Conservation (phyloP, 139 green algal genomes). For the Spirogloea muscicola region DNA sequence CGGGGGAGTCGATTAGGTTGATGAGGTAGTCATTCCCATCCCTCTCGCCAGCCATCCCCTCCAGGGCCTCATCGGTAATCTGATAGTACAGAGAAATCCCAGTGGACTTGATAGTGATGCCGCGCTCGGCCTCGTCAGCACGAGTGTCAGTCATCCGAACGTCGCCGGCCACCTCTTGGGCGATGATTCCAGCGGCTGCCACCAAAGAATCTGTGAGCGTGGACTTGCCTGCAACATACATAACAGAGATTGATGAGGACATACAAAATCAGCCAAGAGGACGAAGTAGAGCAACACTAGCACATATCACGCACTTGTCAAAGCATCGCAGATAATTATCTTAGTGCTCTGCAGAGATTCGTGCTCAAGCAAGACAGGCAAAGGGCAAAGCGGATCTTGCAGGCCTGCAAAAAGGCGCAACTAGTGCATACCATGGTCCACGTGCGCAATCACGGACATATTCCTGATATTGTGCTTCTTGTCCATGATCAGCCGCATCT, state of each 20-base stretch:
- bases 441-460: constrained; percentile 63
- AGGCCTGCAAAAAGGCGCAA: not conserved
- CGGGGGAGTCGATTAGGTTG: constrained; percentile 99
- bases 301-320: not conserved
- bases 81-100: constrained; percentile 99
- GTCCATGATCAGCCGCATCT: constrained; percentile 59
- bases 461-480: constrained; percentile 66
- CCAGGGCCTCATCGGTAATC: constrained; percentile 75
- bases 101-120: constrained; percentile 99
- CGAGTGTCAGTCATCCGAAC: constrained; percentile 79
- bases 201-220: constrained; percentile 98
- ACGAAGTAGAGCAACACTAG: not conserved
- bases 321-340: too few relatives aligned
- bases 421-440: constrained; percentile 53
- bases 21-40: constrained; percentile 92
- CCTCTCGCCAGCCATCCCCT: constrained; percentile 67
- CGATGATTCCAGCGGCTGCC: constrained; percentile 97
- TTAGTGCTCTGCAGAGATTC: too few relatives aligned
- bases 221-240: constrained; percentile 69
- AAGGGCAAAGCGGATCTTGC: too few relatives aligned
- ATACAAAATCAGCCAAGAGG: not conserved
- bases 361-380: too few relatives aligned
- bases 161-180: constrained; percentile 73
- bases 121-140: constrained; percentile 95
- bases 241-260: not conserved